Base-by-base conservation (phyloP, 805 yeast genomes). In the Wickerhamiella occidentalis region DNA sequence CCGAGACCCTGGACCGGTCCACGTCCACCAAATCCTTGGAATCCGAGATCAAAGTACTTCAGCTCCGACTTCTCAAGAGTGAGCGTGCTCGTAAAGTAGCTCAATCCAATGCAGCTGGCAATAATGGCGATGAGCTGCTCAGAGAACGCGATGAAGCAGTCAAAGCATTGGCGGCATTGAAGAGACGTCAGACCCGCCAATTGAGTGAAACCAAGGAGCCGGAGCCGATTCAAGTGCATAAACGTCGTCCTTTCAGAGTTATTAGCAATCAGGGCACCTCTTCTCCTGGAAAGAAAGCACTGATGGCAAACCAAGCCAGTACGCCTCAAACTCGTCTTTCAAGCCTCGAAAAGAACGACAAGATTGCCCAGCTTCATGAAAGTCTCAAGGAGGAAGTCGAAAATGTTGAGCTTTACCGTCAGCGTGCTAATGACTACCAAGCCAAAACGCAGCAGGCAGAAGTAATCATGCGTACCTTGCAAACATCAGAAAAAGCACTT, bases 401-500 rank as follows among this genome's bases (percentile, higher is more conserved):
- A 35, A 72, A 76, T 26, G 66, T 81, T 18, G 76, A 75, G 35
- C 67, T 82, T 28, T 86, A 83, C 64, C 81, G 79, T 59, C 64
- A 70, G 15, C 74, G 94, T 53, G 78, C 94, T 29, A 88, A 84
- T 30, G 82, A 80, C 53, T 82, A 85, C 61, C 77, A 74, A 56
- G 70, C 72, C 51, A 83, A 84, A 58, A 68, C 87, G 22, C 94
- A 86, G 58, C 74, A 76, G 45, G 88, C 92, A 1, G 95, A 88
- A 60, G 71, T 79, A 45, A 82, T 85, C 4, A 76, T 82, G 1
- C 69, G 74, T 47, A 73, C 78, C 41, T 77, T 85, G 7, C 71
- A 76, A 55, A 68, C 84, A 56, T 77, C 79, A 11, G 88, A 82
- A 59, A 72, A 72, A 48, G 58, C 68, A 33, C 70, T 80, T 3